Evolutionary conservation across 2,329 filamentous ascomycete genomes (phyloP), one percentile per base, ranked within the genome.

Genomic region (Lasiodiplodia hormozganensis): DNA sequence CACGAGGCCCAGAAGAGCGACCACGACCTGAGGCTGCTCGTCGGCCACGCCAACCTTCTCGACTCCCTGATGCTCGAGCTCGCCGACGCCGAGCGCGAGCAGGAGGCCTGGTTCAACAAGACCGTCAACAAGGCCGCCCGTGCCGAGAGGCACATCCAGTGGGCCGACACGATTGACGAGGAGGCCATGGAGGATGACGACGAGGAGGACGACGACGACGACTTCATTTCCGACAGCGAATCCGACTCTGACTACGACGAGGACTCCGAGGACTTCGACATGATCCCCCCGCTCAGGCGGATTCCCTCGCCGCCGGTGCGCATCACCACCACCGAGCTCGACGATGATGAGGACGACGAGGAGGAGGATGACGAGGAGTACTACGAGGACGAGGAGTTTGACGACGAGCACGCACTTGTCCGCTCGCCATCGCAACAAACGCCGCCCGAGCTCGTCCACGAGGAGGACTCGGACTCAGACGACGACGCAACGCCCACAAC

Each of bases 61-160:
- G 96, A 99, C 84, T 91, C 90, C 51, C 85, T 99, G 78, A 98
- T 98, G 96, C 81, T 90, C 71, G 88, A 96, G 74, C 92, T 99
- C 69, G 92, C 94, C 81, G 93, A 97, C 69, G 95, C 95, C 78
- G 96, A 98, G 86, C 89, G 90, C 75, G 94, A 97, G 82, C 96
- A 98, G 83, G 95, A 98, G 83, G 90, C 89, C 73, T 97, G 94
- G 94, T 98, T 97, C 90, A 96, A 97, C 88, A 91, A 94, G 81
- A 96, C 93, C 71, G 92, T 97, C 82, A 90, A 88, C 79, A 92
- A 91, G 76, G 92, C 92, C 74, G 85, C 85, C 78, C 86, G 81
- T 77, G 73, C 79, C 36, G 85, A 92, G 73, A 88, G 87, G 79
- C 92, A 92, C 83, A 89, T 97, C 74, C 91, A 95, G 85, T 97